phyloP scores from a whole-genome alignment of 257 asterid genomes.

The Echium plantagineum region DNA sequence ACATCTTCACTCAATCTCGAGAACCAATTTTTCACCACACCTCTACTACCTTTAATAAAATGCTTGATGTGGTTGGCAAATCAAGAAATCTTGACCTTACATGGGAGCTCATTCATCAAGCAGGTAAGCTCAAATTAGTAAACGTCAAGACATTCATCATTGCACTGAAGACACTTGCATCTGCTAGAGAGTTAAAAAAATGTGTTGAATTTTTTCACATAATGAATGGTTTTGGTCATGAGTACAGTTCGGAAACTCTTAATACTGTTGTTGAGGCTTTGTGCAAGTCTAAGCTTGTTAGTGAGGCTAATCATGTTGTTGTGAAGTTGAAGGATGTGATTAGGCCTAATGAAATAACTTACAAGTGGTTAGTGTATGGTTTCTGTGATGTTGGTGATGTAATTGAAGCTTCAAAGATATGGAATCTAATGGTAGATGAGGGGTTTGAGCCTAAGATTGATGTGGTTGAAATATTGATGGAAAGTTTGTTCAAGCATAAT shows the following conservation, averaged over 20 bases:
- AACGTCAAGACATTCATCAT: conserved; percentile 44
- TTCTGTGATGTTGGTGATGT: conserved; percentile 74
- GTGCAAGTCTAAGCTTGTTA: conserved; percentile 50
- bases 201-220: conserved; percentile 70
- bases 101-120: conserved; percentile 60
- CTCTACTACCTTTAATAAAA: conserved; percentile 60
- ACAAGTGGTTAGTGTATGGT: conserved; percentile 68
- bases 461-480: conserved; percentile 44
- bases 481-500: conserved; percentile 56
- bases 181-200: conserved; percentile 72
- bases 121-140: conserved; percentile 43
- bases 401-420: conserved; percentile 73
- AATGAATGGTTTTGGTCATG: conserved; percentile 69
- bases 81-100: conserved; percentile 72
- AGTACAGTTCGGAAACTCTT: conserved; percentile 37
- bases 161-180: conserved; percentile 47
- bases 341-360: conserved; percentile 45
- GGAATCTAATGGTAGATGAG: conserved; percentile 81
- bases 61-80: conserved; percentile 69
- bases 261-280: conserved; percentile 46
- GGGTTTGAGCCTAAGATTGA: conserved; percentile 39
- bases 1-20: conserved; percentile 38
- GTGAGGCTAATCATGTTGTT: conserved; percentile 67
- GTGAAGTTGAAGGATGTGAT: conserved; percentile 49
- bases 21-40: conserved; percentile 46